Percentiles rank a stretch among this genome's conserved stretches.
These are phyloP conservation scores for Trichoderma semiorbis DNA, from an alignment of 2,329 filamentous ascomycete species.

Conservation along the genomic window DNA sequence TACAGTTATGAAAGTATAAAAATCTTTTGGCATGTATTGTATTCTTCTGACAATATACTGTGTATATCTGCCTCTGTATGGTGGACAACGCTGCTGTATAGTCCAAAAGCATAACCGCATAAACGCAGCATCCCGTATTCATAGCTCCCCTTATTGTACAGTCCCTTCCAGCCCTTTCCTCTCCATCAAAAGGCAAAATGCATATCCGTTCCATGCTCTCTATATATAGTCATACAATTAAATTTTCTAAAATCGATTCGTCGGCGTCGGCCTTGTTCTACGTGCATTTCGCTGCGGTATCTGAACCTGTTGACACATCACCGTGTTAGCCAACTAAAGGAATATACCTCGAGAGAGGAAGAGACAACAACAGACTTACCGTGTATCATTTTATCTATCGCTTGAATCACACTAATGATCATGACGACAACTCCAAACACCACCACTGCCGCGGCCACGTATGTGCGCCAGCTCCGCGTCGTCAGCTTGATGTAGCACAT, in stretches of 20 bases:
- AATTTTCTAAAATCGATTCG: constrained; percentile 1
- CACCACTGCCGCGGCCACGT: constrained; percentile 68
- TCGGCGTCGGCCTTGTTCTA: constrained; percentile 8
- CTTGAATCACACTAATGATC: constrained; percentile 73
- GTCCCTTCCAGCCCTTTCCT: background rate
- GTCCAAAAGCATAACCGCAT: background rate
- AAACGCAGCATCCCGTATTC: background rate
- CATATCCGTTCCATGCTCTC: constrained; percentile 12
- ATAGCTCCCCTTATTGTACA: background rate
- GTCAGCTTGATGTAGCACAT: constrained; percentile 94
- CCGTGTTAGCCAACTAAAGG: background rate
- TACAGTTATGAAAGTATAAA: background rate
- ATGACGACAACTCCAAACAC: constrained; percentile 78
- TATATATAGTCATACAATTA: constrained; percentile 14
- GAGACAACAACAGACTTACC: constrained; percentile 30
- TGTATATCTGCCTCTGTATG: background rate
- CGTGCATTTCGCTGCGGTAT: constrained; percentile 12
- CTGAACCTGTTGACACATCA: background rate
- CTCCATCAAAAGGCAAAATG: background rate
- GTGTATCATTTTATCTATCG: constrained; percentile 62
- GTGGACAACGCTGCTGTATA: background rate
- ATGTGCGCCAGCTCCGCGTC: constrained; percentile 69
- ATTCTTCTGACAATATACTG: background rate
- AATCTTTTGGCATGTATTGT: background rate
- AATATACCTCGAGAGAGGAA: background rate